phyloP scores from a whole-genome alignment of 2,329 filamentous ascomycete species.

The Botrytis fragariae region DNA sequence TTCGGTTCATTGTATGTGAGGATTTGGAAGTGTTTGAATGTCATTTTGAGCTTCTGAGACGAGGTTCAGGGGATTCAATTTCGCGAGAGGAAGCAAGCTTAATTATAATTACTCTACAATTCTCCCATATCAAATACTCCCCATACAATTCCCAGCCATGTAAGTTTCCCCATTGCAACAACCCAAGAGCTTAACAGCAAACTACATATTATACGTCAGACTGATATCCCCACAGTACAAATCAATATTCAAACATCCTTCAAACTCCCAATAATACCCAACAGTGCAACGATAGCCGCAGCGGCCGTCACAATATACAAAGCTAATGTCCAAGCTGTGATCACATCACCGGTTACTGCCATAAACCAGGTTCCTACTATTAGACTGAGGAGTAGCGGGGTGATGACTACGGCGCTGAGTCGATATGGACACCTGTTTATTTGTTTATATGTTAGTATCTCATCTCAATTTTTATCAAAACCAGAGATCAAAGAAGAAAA shows the following conservation, averaged over 20 bases:
- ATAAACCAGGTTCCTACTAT: conserved; percentile 30
- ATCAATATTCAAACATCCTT: conserved; percentile 28
- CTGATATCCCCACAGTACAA: neutral
- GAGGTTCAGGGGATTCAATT: neutral
- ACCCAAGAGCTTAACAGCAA: neutral
- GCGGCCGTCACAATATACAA: conserved; percentile 33
- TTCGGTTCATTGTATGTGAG: neutral
- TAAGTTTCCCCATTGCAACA: neutral
- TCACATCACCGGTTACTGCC: conserved; percentile 27
- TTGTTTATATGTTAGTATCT: conserved; percentile 24
- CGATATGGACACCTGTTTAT: conserved; percentile 30
- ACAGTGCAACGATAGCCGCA: conserved; percentile 32
- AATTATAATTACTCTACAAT: neutral
- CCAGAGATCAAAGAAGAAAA: neutral
- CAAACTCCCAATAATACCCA: conserved; percentile 32
- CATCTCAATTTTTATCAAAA: neutral
- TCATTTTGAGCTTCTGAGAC: neutral
- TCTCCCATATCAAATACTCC: neutral
- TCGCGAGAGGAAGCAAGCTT: neutral
- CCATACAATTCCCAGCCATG: neutral
- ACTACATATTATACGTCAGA: neutral
- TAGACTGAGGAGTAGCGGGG: conserved; percentile 26
- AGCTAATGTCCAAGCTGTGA: conserved; percentile 30
- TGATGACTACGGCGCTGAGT: conserved; percentile 25
- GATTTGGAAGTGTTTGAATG: neutral